Base-by-base conservation (phyloP, 805 yeast species). In the Kuraishia piskuri region DNA sequence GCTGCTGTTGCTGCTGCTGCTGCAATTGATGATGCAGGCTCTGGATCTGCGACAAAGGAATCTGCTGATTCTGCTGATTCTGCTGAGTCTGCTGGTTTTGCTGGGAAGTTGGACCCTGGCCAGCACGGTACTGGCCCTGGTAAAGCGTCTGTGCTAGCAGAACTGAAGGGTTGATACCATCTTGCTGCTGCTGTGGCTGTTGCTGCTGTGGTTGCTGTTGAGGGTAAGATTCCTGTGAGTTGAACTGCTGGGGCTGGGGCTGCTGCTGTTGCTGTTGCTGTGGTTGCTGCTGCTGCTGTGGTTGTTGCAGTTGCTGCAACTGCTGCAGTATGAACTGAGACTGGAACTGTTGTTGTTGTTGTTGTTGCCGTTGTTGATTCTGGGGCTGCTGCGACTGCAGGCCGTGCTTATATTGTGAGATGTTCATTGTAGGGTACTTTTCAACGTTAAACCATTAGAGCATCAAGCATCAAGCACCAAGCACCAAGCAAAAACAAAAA, bases 141-240 rank as follows among this genome's bases (percentile, higher is more conserved):
- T 70, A 74, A 45, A 71, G 57, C 4, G 73, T 63, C 56, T 72
- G 77, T 3, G 77, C 70, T 50, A 73, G 52, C 48, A 73, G 57
- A 36, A 70, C 68, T 0, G 74, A 65, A 12, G 72, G 68, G 54
- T 64, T 65, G 53, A 69, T 49, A 20, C 66, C 69, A 37, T 50
- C 49, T 24, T 59, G 50, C 25, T 49, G 58, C 48, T 55, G 63
- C 17, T 48, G 52, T 45, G 56, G 63, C 44, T 54, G 58, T 26
- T 55, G 57, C 36, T 53, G 51, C 48, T 49, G 56, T 31, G 48
- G 53, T 31, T 51, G 57, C 49, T 57, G 61, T 50, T 61, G 62
- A 46, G 9, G 40, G 17, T 31, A 31, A 12, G 40, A 10, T 31
- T 31, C 40, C 40, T 31, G 40, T 31, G 40, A 8, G 17, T 12